phyloP scores from a whole-genome alignment of 1,284 basidiomycete genomes.

The Takashimella koratensis region DNA sequence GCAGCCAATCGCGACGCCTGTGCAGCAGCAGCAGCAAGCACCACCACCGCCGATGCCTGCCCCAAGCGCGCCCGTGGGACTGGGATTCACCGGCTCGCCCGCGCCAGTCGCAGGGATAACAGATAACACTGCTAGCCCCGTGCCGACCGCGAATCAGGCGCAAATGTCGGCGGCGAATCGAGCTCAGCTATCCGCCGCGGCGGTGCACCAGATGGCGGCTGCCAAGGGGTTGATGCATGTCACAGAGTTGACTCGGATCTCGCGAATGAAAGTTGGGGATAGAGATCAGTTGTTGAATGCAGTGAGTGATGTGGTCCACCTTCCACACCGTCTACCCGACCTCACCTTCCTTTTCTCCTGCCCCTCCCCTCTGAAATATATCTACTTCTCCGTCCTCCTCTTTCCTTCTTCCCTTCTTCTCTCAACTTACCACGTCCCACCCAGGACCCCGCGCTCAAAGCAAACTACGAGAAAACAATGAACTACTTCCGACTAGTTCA shows the following conservation, averaged over 20 bases:
- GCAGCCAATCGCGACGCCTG: background rate
- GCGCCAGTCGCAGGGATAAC: background rate
- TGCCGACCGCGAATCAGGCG: no score
- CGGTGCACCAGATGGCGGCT: background rate
- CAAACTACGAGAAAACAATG: background rate
- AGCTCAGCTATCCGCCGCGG: no score
- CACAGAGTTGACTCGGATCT: background rate
- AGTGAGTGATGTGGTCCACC: background rate
- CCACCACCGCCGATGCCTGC: background rate
- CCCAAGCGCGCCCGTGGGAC: background rate
- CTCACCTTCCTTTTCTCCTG: background rate
- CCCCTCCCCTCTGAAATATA: background rate
- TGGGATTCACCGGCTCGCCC: background rate
- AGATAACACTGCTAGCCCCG: no score
- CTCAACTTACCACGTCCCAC: no score
- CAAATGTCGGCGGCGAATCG: background rate
- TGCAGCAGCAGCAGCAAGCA: slow-evolving; percentile 1
- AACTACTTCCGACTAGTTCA: background rate
- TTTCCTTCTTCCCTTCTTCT: background rate
- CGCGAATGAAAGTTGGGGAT: background rate
- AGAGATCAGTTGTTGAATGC: background rate
- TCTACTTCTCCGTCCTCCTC: background rate
- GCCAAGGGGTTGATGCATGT: background rate
- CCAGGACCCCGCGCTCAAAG: background rate
- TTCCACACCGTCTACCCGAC: background rate